Evolutionary conservation across 768 basidiomycete species (phyloP).

Genomic region (Lanmaoa rubissima): DNA sequence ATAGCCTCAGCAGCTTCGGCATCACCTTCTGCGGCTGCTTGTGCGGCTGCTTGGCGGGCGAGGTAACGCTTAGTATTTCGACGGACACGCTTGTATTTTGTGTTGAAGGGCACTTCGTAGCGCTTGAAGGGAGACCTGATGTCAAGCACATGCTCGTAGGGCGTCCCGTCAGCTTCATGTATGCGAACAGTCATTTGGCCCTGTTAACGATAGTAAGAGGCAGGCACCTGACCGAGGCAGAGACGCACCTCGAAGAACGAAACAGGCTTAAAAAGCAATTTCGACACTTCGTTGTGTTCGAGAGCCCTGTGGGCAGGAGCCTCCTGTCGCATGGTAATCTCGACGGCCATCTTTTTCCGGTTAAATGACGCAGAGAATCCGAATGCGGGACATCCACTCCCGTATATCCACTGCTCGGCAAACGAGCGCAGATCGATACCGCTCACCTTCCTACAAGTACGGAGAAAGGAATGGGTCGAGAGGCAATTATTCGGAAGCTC

Average conservation of each 20-base stretch:
- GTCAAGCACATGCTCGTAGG: constrained; percentile 96
- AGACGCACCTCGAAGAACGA: constrained; percentile 78
- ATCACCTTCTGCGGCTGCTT: constrained; percentile 91
- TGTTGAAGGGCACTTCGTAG: constrained; percentile 98
- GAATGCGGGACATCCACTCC: constrained; percentile 93
- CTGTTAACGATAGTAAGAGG: constrained; percentile 36
- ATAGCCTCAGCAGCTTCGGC: constrained; percentile 90
- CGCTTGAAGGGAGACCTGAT: constrained; percentile 84
- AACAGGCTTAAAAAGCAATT: constrained; percentile 76
- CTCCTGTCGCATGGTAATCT: constrained; percentile 90
- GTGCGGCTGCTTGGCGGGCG: constrained; percentile 88
- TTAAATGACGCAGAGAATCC: constrained; percentile 90
- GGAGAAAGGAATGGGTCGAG: constrained; percentile 86
- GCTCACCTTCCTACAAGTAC: constrained; percentile 90
- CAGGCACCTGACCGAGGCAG: not conserved
- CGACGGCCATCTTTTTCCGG: constrained; percentile 97
- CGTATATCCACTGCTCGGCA: constrained; percentile 99
- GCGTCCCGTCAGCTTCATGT: constrained; percentile 98
- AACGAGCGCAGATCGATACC: constrained; percentile 88
- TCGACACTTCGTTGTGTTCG: constrained; percentile 66
- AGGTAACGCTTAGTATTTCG: constrained; percentile 95
- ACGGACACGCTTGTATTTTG: constrained; percentile 95
- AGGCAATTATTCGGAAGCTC: constrained; percentile 83
- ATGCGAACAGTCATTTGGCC: constrained; percentile 99
- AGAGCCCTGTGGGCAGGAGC: constrained; percentile 69